These are phyloP conservation scores for Pestalotiopsis sp. DNA, from an alignment of 2,329 filamentous ascomycete genomes.

Conservation along the genomic window DNA sequence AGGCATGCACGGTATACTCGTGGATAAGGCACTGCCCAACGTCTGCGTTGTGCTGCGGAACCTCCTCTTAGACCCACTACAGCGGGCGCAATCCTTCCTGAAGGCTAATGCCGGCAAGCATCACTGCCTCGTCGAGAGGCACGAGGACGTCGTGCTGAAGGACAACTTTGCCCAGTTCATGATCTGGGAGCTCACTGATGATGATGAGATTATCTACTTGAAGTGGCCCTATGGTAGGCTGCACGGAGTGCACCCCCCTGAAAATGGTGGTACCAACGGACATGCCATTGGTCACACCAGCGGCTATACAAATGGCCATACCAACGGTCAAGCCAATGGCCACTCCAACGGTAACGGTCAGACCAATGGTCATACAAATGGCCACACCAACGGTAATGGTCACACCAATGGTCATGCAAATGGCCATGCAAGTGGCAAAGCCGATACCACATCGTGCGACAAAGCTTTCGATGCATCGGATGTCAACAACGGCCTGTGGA, in stretches of 20 bases:
- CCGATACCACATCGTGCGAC: too few relatives aligned
- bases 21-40: background rate
- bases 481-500: constrained; percentile 18
- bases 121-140: constrained; percentile 27
- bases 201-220: constrained; percentile 19
- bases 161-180: constrained; percentile 36
- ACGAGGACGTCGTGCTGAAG: constrained; percentile 24
- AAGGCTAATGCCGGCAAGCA: constrained; percentile 14
- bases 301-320: too few relatives aligned
- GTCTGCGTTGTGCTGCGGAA: constrained; percentile 5
- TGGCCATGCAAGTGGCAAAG: background rate
- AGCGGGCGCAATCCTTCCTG: constrained; percentile 14
- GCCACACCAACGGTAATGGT: background rate
- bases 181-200: constrained; percentile 34
- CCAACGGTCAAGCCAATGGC: too few relatives aligned
- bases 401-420: background rate
- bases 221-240: constrained; percentile 17
- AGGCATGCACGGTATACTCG: constrained; percentile 14
- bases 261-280: too few relatives aligned
- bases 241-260: background rate
- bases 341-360: background rate
- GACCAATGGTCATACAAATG: background rate
- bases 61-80: constrained; percentile 14
- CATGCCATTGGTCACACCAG: too few relatives aligned
- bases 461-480: background rate